Evolutionary conservation across 371 early-diverging fungal genomes (phyloP).

Genomic region (Encephalitozoon cuniculi): DNA sequence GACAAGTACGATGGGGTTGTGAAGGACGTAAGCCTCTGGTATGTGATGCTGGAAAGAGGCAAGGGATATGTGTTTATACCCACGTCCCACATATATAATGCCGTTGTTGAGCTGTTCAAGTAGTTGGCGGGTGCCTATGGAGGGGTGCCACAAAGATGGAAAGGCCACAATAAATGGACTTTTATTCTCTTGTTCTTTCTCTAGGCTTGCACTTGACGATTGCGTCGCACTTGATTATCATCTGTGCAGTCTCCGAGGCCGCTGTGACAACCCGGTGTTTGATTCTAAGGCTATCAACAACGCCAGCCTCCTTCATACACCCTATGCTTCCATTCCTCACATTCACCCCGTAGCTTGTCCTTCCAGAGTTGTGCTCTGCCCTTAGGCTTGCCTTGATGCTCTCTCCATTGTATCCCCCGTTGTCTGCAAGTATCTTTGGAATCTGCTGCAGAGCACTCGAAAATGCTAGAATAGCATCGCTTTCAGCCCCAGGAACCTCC

Average conservation of each 20-base stretch:
- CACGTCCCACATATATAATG: slow-evolving; percentile 50
- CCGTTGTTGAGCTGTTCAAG: slow-evolving; percentile 32
- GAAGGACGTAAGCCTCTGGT: slow-evolving; percentile 35
- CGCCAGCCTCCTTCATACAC: slow-evolving; percentile 75
- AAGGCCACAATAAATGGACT: neutral
- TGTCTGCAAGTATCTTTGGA: slow-evolving; percentile 91
- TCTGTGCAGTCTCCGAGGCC: slow-evolving; percentile 94
- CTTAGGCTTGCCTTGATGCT: slow-evolving; percentile 79
- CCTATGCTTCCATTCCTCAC: slow-evolving; percentile 65
- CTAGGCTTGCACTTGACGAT: slow-evolving; percentile 88
- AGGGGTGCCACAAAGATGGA: neutral
- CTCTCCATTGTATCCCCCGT: slow-evolving; percentile 89
- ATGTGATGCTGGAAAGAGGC: slow-evolving; percentile 34
- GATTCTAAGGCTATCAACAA: slow-evolving; percentile 91
- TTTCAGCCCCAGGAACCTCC: slow-evolving; percentile 79
- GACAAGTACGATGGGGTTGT: slow-evolving; percentile 48
- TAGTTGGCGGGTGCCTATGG: neutral
- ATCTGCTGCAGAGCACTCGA: slow-evolving; percentile 85
- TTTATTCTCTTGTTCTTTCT: slow-evolving; percentile 60
- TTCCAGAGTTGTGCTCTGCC: slow-evolving; percentile 78
- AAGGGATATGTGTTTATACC: slow-evolving; percentile 46
- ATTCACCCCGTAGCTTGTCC: slow-evolving; percentile 70
- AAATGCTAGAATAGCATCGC: slow-evolving; percentile 89
- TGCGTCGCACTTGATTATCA: slow-evolving; percentile 95
- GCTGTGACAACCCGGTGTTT: slow-evolving; percentile 88